Evolutionary conservation across 2,329 filamentous ascomycete species (phyloP), one percentile per base, ranked within the genome.

Genomic region (Pseudomassariella vexata): DNA sequence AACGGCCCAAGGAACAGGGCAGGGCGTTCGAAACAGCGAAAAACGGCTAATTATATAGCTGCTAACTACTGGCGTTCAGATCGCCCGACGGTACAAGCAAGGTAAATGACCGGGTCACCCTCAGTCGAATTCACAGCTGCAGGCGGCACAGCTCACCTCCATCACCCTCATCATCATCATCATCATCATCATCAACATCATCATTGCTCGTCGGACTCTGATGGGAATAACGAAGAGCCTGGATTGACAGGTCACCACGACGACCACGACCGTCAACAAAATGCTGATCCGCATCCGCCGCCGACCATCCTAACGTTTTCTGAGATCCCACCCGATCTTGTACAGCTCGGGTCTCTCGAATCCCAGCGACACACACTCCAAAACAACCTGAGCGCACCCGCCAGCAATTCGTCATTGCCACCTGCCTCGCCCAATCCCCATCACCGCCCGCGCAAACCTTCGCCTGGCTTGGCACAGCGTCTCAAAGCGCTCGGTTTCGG

Each of bases 401-500:
- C 12, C 34, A 33, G 30, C 33, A n/a, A n/a, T n/a, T 29, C 39
- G 28, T 36, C 38, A 27, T 35, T 37, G 19, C 40, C 50, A 15
- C 36, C 44, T 39, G 38, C 39, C 36, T 53, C 48, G 38, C 25
- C 53, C 35, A 38, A 47, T 35, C 37, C 48, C 35, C 41, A 45
- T 30, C 52, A 56, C 42, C 51, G 56, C 42, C 50, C 56, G 30
- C 73, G 76, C 47, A 79, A 76, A 52, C 73, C 77, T 2, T 79
- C 76, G 9, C 77, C 77, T 24, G 77, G 77, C 23, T 62, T 82
- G 31, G 76, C 77, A 44, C 76, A 76, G 38, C 73, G 77, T 50
- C 66, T 82, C 34, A 79, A 77, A 50, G 77, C 77, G 24, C 63
- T 82, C 26, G 76, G 77, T 23, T 79, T 82, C 41, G 73, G 73